Evolutionary conservation across 2,329 filamentous ascomycete genomes (phyloP).

Genomic region (Xylaria polymorpha): DNA sequence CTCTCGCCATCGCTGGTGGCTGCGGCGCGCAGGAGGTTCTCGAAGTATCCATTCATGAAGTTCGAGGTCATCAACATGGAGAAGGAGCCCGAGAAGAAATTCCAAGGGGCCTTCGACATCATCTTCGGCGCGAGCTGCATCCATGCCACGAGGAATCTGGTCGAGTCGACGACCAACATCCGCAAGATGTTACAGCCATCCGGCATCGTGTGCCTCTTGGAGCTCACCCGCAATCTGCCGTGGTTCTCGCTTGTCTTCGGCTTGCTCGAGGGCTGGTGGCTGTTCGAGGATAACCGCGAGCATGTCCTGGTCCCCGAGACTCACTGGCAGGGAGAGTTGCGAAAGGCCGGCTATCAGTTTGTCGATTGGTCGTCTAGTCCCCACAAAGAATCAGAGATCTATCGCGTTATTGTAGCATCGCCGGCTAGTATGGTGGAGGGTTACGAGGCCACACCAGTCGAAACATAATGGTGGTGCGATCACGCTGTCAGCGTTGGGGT

Average conservation of each 20-base stretch:
- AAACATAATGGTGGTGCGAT: not conserved
- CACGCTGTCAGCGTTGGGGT: not conserved
- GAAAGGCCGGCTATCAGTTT: constrained; percentile 41
- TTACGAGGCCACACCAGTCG: not conserved
- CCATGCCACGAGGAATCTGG: constrained; percentile 51
- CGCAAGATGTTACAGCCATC: constrained; percentile 46
- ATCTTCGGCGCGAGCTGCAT: constrained; percentile 54
- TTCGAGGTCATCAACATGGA: constrained; percentile 51
- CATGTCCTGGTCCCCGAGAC: constrained; percentile 45
- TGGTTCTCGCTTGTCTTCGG: constrained; percentile 52
- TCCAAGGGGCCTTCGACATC: constrained; percentile 45
- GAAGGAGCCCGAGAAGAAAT: constrained; percentile 37
- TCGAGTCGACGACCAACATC: constrained; percentile 44
- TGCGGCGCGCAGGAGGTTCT: constrained; percentile 44
- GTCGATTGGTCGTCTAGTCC: constrained; percentile 47
- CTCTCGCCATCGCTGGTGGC: constrained; percentile 52
- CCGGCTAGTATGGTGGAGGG: not conserved
- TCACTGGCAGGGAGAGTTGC: constrained; percentile 43
- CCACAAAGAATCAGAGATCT: constrained; percentile 42
- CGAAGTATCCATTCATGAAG: constrained; percentile 39
- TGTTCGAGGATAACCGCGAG: constrained; percentile 46
- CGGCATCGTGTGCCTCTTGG: constrained; percentile 49
- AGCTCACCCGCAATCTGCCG: constrained; percentile 47
- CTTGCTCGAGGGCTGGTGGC: constrained; percentile 53
- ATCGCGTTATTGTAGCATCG: constrained; percentile 46